Evolutionary conservation across 2,329 filamentous ascomycete genomes (phyloP), one percentile per base, ranked within the genome.

Genomic region (Triangularia verruculosa): DNA sequence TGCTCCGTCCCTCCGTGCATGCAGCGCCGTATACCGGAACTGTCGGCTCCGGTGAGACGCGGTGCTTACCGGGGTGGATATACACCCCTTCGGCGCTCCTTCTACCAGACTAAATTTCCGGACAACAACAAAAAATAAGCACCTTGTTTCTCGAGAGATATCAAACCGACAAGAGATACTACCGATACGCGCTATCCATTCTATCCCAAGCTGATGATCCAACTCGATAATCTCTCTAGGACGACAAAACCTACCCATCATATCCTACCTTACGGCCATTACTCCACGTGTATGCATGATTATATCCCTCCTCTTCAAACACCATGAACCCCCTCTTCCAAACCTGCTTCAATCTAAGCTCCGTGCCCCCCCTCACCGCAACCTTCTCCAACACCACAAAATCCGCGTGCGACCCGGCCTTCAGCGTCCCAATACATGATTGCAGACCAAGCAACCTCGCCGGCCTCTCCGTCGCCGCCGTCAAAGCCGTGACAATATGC

Each of bases 261-360:
- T n/a, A n/a, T n/a, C n/a, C n/a, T n/a, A n/a, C n/a, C n/a, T n/a
- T n/a, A n/a, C n/a, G n/a, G n/a, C n/a, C n/a, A n/a, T n/a, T n/a
- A n/a, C n/a, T n/a, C n/a, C n/a, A n/a, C n/a, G n/a, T n/a, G n/a
- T n/a, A n/a, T n/a, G n/a, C n/a, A n/a, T n/a, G n/a, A n/a, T n/a
- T n/a, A n/a, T n/a, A n/a, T n/a, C n/a, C n/a, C n/a, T n/a, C n/a
- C n/a, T n/a, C n/a, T n/a, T n/a, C n/a, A n/a, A n/a, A n/a, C 1
- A 89, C 82, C 68, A 80, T 79, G 34, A 77, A 77, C 5, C 90
- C 90, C 78, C 92, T 92, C 77, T 93, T 93, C 90, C 89, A 93
- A 20, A 92, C 89, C 75, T 91, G 85, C 64, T 91, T 88, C n/a
- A 93, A 80, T 11, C 83, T 78, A 47, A 94, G 77, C 39, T 25